Conservation (phyloP, 768 basidiomycete species). For the Lentinula raphanica region DNA sequence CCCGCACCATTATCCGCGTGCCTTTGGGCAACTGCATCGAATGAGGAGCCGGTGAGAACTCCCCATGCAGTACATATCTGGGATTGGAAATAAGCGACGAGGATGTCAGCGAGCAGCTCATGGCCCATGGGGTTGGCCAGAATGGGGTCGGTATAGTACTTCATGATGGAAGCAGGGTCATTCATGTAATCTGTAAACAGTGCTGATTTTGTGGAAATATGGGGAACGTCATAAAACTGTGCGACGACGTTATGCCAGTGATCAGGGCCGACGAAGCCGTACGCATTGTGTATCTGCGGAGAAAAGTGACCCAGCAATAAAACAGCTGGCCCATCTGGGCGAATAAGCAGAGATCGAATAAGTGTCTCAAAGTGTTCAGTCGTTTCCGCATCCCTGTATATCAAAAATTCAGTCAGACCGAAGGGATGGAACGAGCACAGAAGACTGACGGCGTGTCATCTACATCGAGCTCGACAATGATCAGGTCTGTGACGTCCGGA, state of each 20-base stretch:
- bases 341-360: slow-evolving; percentile 83
- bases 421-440: neutral
- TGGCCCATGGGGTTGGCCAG: slow-evolving; percentile 81
- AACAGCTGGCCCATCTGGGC: slow-evolving; percentile 89
- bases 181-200: slow-evolving; percentile 80
- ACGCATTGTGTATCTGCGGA: slow-evolving; percentile 70
- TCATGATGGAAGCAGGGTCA: slow-evolving; percentile 54
- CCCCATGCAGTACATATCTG: slow-evolving; percentile 88
- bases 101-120: slow-evolving; percentile 83
- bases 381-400: slow-evolving; percentile 57
- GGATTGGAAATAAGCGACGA: slow-evolving; percentile 84
- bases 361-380: slow-evolving; percentile 89
- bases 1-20: slow-evolving; percentile 29
- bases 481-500: slow-evolving; percentile 89
- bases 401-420: neutral
- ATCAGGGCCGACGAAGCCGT: slow-evolving; percentile 89
- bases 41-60: slow-evolving; percentile 60
- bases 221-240: slow-evolving; percentile 96
- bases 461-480: slow-evolving; percentile 91
- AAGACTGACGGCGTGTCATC: slow-evolving; percentile 78
- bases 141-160: slow-evolving; percentile 79
- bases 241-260: slow-evolving; percentile 87
- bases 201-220: slow-evolving; percentile 80
- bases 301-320: slow-evolving; percentile 94
- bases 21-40: slow-evolving; percentile 48